These are phyloP conservation scores for Beauveria scarabaeidicola DNA, from an alignment of 2,329 filamentous ascomycete species.

Conservation along the genomic window DNA sequence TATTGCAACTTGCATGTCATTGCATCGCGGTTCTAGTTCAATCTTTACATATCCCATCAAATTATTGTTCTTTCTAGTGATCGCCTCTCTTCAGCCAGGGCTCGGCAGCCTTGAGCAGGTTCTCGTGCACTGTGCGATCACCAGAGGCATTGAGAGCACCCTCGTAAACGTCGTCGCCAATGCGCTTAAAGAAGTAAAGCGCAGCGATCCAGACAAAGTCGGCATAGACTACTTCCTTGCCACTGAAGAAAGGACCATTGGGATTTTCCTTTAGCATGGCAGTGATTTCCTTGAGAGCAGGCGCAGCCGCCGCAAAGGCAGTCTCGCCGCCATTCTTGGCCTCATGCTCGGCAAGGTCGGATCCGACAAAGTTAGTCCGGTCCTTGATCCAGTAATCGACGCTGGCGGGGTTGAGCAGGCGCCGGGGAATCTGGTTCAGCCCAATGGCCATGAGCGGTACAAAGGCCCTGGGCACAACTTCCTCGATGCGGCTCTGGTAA, in stretches of 20 bases:
- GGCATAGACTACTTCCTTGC: constrained; percentile 44
- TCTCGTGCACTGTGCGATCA: constrained; percentile 29
- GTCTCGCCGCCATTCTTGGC: constrained; percentile 39
- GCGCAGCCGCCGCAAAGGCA: constrained; percentile 38
- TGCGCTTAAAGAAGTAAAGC: constrained; percentile 33
- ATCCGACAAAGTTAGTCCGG: constrained; percentile 40
- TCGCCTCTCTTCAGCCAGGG: constrained; percentile 33
- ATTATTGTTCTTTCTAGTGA: constrained; percentile 18
- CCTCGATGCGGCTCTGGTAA: constrained; percentile 35
- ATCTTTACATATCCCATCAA: background rate
- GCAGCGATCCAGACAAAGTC: constrained; percentile 49
- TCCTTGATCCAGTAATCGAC: constrained; percentile 47
- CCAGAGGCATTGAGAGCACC: constrained; percentile 29
- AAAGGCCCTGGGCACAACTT: constrained; percentile 28
- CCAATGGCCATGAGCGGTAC: constrained; percentile 32
- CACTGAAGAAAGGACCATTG: constrained; percentile 53
- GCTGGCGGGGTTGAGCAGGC: constrained; percentile 43
- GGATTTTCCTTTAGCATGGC: constrained; percentile 44
- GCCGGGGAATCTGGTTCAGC: constrained; percentile 38
- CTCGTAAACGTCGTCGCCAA: constrained; percentile 27
- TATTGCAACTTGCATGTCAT: background rate
- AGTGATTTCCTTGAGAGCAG: constrained; percentile 27
- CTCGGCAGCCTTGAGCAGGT: constrained; percentile 30
- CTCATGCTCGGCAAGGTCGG: constrained; percentile 41
- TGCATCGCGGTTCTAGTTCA: background rate